phyloP scores from a whole-genome alignment of 2,329 filamentous ascomycete genomes.

The Pseudocercospora pini-densiflorae region DNA sequence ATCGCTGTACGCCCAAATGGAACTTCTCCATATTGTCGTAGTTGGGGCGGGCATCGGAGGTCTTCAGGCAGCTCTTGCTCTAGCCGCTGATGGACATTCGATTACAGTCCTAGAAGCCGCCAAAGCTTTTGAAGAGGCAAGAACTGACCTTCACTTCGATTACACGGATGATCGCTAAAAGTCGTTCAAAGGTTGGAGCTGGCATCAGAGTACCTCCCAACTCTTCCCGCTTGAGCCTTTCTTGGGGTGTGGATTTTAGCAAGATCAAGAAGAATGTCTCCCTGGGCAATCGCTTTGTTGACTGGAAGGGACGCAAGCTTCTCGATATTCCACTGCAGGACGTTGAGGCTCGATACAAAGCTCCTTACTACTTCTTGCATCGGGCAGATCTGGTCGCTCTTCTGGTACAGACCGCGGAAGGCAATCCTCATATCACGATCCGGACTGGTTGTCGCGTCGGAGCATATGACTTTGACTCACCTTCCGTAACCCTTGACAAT shows the following conservation, averaged over 20 bases:
- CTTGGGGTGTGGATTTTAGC: slow-evolving; percentile 43
- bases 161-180: slow-evolving; percentile 27
- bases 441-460: slow-evolving; percentile 30
- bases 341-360: slow-evolving; percentile 34
- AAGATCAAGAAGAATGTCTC: slow-evolving; percentile 36
- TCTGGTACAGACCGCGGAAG: slow-evolving; percentile 23
- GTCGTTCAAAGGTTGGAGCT: slow-evolving; percentile 24
- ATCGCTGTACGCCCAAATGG: neutral
- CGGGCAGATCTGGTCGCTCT: slow-evolving; percentile 38
- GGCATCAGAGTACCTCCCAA: slow-evolving; percentile 37
- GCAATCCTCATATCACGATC: slow-evolving; percentile 26
- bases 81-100: slow-evolving; percentile 56
- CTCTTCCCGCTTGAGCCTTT: slow-evolving; percentile 42
- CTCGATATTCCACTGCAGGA: slow-evolving; percentile 32
- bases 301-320: slow-evolving; percentile 37
- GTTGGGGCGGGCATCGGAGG: slow-evolving; percentile 63
- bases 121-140: slow-evolving; percentile 36
- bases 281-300: slow-evolving; percentile 37
- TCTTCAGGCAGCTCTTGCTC: slow-evolving; percentile 53
- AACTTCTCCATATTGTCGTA: slow-evolving; percentile 52
- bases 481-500: slow-evolving; percentile 28
- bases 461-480: slow-evolving; percentile 34
- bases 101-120: slow-evolving; percentile 51
- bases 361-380: slow-evolving; percentile 41
- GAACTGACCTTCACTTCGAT: neutral